phyloP scores from a whole-genome alignment of 2,329 filamentous ascomycete genomes.

The Diplodia seriata region DNA sequence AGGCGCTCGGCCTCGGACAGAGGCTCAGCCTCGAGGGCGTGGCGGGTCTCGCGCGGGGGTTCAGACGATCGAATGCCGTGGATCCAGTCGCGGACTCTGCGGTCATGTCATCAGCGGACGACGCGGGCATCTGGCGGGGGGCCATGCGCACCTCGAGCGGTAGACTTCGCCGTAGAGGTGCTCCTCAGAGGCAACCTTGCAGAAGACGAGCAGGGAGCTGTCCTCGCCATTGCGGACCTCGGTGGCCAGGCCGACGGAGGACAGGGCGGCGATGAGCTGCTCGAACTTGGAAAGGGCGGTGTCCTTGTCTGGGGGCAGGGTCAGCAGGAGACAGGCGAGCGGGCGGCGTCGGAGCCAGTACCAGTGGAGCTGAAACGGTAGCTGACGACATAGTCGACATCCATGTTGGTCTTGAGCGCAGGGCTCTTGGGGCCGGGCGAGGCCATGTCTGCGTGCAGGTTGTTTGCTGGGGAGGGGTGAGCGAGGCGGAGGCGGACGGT shows the following conservation, averaged over 20 bases:
- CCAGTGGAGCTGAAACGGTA: conserved; percentile 75
- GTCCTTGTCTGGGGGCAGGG: conserved; percentile 61
- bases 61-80: conserved; percentile 81
- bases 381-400: conserved; percentile 88
- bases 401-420: conserved; percentile 61
- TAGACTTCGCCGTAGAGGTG: conserved; percentile 83
- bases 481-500: neutral
- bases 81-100: conserved; percentile 89
- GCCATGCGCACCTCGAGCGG: conserved; percentile 67
- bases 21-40: conserved; percentile 73
- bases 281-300: conserved; percentile 78
- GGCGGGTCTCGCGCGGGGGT: conserved; percentile 74
- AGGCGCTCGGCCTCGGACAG: conserved; percentile 88
- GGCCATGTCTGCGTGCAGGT: conserved; percentile 31
- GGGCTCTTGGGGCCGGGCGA: conserved; percentile 42
- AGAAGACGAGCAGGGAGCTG: conserved; percentile 79
- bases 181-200: conserved; percentile 76
- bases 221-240: conserved; percentile 84
- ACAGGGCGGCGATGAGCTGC: conserved; percentile 76
- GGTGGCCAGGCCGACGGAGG: conserved; percentile 80
- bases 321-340: conserved; percentile 33
- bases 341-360: conserved; percentile 44
- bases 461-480: conserved; percentile 29
- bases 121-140: neutral
- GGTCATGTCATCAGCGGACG: conserved; percentile 10